Conservation (phyloP, 768 basidiomycete species). For the Lactifluus subvellereus region DNA sequence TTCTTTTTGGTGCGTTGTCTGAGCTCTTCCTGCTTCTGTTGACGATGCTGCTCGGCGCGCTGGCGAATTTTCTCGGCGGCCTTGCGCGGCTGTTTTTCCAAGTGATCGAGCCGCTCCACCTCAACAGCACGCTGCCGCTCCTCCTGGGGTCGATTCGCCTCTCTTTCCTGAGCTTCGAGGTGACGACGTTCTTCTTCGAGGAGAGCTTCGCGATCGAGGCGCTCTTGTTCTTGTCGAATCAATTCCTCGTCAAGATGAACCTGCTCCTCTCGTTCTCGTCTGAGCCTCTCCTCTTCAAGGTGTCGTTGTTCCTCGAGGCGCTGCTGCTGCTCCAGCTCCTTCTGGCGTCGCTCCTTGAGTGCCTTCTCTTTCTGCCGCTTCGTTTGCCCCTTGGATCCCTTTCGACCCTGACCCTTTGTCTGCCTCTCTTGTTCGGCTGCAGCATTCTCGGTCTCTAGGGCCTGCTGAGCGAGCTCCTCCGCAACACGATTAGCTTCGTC, state of each 20-base stretch:
- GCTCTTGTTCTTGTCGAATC: constrained; percentile 19
- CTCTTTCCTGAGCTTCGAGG: constrained; percentile 4
- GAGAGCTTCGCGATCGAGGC: constrained; percentile 8
- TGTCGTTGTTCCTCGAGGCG: constrained; percentile 14
- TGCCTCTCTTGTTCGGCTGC: constrained; percentile 9
- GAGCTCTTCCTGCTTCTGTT: constrained; percentile 18
- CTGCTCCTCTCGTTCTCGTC: constrained; percentile 18
- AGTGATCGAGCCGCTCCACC: constrained; percentile 26
- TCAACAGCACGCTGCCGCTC: constrained; percentile 10
- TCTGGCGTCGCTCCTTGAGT: constrained; percentile 14
- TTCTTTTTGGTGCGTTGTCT: constrained; percentile 30
- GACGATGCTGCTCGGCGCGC: constrained; percentile 24
- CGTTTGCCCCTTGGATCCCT: constrained; percentile 14
- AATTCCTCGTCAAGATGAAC: constrained; percentile 18
- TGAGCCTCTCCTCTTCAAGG: constrained; percentile 12
- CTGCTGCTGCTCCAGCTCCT: constrained; percentile 10
- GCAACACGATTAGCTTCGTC: not conserved
- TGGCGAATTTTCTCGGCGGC: constrained; percentile 28
- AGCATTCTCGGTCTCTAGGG: constrained; percentile 1
- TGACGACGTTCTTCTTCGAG: constrained; percentile 8
- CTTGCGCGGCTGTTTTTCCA: constrained; percentile 33
- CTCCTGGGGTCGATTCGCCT: constrained; percentile 14
- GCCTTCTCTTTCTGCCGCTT: constrained; percentile 25
- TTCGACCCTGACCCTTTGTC: constrained; percentile 5
- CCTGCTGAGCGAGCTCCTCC: not conserved